Conservation (phyloP, 139 green algal genomes). For the Volvox africanus region DNA sequence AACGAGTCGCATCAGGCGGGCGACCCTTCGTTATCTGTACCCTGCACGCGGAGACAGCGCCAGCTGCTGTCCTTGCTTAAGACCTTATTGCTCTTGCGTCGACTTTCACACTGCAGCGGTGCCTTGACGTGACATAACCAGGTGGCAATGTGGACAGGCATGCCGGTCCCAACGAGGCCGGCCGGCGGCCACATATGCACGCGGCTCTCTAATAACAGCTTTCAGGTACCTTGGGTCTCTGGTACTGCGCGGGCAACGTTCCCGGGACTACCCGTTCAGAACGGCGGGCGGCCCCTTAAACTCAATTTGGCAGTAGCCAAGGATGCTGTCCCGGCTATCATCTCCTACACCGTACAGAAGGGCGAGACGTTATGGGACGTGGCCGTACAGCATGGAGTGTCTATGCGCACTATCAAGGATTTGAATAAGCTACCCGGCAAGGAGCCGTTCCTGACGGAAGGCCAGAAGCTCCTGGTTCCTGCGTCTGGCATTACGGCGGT, state of each 20-base stretch:
- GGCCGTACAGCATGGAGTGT: slow-evolving; percentile 29
- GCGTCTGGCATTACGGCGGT: slow-evolving; percentile 23
- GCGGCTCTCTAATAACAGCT: neutral
- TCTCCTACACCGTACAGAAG: slow-evolving; percentile 33
- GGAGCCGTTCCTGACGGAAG: slow-evolving; percentile 26
- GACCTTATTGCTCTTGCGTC: too few species aligned
- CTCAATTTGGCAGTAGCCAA: neutral
- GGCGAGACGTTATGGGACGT: slow-evolving; percentile 48
- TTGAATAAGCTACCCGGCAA: slow-evolving; percentile 42
- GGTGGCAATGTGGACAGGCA: neutral
- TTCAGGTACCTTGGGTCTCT: neutral
- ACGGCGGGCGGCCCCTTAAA: neutral
- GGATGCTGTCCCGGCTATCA: neutral
- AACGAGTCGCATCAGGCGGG: slow-evolving; percentile 22
- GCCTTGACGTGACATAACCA: neutral
- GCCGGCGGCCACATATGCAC: neutral
- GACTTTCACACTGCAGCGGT: neutral
- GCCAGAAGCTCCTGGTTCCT: slow-evolving; percentile 40
- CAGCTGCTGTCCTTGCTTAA: too few species aligned
- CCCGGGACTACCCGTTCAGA: neutral
- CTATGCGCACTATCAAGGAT: slow-evolving; percentile 39
- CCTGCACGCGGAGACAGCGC: too few species aligned
- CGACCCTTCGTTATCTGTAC: neutral
- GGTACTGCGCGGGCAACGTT: too few species aligned
- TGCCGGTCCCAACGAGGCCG: neutral